Evolutionary conservation across 345 rosid species (phyloP), one percentile per base, ranked within the genome.

Genomic region (Eucalyptus cloeziana): DNA sequence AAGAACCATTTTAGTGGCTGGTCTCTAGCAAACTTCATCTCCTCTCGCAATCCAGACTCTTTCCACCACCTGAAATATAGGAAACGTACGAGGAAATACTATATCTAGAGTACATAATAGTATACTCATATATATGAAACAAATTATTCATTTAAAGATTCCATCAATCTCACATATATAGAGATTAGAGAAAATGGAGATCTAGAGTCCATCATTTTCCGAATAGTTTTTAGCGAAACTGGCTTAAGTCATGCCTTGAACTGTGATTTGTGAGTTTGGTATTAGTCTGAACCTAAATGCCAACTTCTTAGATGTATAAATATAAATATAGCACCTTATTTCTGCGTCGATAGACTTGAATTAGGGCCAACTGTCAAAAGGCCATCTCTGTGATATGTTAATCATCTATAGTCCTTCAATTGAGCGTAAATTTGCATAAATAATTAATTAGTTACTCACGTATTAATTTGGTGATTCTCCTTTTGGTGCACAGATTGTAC

Each of bases 1-100:
- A 89, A 87, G 88, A 93, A 86, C 95, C 96, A 95, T 92, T 93
- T 95, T 51, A 91, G 43, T 69, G 95, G 94, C 87, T 94, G 95
- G 76, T 93, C 91, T 90, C 98, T 93, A 52, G 93, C 94, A 88
- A 93, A 91, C 67, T 19, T 31, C 87, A 94, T 88, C 86, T 93
- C 92, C 90, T 93, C 89, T 1, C 91, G 85, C 89, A 95, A 90
- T 49, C 93, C 94, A 7, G 93, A 89, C 9, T 91, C 93, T 88
- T 90, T 89, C 97, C 97, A 95, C 96, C 97, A 95, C 67, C 97
- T 95, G 87, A 87, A 17, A 89, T 45, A n/a, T 16, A 87, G 33
- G 86, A 85, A 44, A 47, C 19, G 24, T 22, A 49, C 30, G 54
- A 85, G 54, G 19, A 14, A 81, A 37, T 4, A 81, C 50, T 81